Evolutionary conservation across 164 flowering plant species (phyloP), one percentile per base, ranked within the genome.

Genomic region (Sedum album): DNA sequence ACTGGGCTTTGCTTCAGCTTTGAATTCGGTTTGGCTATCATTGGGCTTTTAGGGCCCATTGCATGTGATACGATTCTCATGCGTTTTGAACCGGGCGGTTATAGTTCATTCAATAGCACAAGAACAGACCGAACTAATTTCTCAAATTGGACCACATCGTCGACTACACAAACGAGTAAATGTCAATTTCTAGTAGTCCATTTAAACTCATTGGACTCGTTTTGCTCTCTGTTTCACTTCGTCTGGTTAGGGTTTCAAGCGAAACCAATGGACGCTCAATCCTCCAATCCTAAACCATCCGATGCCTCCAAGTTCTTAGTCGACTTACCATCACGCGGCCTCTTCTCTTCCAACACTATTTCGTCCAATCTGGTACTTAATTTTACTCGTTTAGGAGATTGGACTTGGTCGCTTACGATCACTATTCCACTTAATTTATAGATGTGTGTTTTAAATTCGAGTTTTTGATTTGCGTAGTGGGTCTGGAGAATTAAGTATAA

Each of bases 301-400:
- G 80, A 75, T 18, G 84, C 81, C 25, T 79, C 83, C 31, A 78
- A 76, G 68, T 79, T 69, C 74, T 85, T 86, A 46, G 31, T 75
- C 67, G 68, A 81, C 69, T 88, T 86, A 31, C 90, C 90, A 31
- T 82, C 86, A 46, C 85, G 86, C 53, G 90, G 88, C 64, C 78
- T 78, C 74, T 79, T 84, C 74, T 80, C 87, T 38, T 81, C 90
- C 77, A 70, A 75, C 65, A 75, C 77, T 69, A 21, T 69, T 71
- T 84, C 86, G 64, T 72, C 90, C 8, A 82, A 81, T 72, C 82
- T 71, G 84, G 88, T 87, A 66, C 33, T 38, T 30, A 57, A n/a
- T 63, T 26, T 26, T 17, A 53, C 60, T 53, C 60, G 60, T n/a
- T n/a, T n/a, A n/a, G n/a, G n/a, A n/a, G 11, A 0, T 53, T 53